These are phyloP conservation scores for Talaromyces sp. DNA, from an alignment of 2,329 filamentous ascomycete species.

Conservation along the genomic window DNA sequence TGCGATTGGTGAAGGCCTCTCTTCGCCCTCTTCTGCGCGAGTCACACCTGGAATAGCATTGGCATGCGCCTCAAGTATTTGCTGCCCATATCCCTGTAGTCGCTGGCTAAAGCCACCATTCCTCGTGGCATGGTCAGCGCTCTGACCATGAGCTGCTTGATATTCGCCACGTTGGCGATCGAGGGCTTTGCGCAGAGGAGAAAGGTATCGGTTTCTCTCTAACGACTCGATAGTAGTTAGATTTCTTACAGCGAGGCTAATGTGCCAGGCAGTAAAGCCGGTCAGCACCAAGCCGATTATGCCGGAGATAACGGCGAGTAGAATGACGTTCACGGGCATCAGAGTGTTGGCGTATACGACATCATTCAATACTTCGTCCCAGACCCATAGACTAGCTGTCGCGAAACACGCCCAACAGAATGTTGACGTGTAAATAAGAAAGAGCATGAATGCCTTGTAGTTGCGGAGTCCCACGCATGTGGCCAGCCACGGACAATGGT, in stretches of 20 bases:
- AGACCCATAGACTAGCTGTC: conserved; percentile 79
- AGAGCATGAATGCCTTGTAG: conserved; percentile 92
- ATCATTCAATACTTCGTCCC: conserved; percentile 72
- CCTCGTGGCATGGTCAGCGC: conserved; percentile 32
- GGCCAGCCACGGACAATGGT: conserved; percentile 97
- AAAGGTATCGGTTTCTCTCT: conserved; percentile 92
- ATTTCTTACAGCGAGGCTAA: conserved; percentile 72
- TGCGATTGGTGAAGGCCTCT: conserved; percentile 40
- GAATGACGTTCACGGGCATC: conserved; percentile 85
- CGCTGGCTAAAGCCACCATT: conserved; percentile 38
- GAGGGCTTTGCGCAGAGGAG: conserved; percentile 69
- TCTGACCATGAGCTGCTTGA: conserved; percentile 21
- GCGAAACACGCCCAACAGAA: conserved; percentile 81
- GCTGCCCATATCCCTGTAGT: conserved; percentile 64
- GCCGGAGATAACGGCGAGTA: conserved; percentile 80
- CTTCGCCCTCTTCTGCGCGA: conserved; percentile 76
- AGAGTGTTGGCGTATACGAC: conserved; percentile 69
- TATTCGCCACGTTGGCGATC: conserved; percentile 58
- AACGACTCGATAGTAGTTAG: conserved; percentile 95
- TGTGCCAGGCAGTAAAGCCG: conserved; percentile 89
- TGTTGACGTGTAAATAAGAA: conserved; percentile 81
- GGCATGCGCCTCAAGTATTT: conserved; percentile 75
- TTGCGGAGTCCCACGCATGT: conserved; percentile 92
- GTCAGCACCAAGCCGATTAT: conserved; percentile 88
- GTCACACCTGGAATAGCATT: conserved; percentile 78